Percentiles rank a stretch among this genome's conserved stretches.
phyloP scores from a whole-genome alignment of 176 grass and related monocot genomes.

The Puya raimondii region DNA sequence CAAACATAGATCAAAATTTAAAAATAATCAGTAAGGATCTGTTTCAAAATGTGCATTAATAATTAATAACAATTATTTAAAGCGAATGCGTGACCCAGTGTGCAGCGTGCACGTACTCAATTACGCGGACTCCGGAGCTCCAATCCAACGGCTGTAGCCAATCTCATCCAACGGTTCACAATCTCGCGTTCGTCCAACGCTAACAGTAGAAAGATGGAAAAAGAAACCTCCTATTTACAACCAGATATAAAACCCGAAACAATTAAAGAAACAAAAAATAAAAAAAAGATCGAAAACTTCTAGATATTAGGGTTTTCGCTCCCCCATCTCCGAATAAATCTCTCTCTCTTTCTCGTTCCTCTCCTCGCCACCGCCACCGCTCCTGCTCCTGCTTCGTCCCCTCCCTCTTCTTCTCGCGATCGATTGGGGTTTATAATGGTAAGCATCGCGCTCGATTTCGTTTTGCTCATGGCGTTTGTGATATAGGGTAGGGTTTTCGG shows the following conservation, averaged over 20 bases:
- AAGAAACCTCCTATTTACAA: too few species aligned
- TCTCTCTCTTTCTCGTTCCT: constrained; percentile 43
- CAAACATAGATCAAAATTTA: too few species aligned
- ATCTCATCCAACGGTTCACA: neutral
- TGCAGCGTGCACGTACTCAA: neutral
- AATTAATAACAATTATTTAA: too few species aligned
- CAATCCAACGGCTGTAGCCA: neutral
- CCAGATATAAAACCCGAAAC: neutral
- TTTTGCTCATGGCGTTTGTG: neutral
- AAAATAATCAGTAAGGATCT: too few species aligned
- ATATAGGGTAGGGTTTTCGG: neutral
- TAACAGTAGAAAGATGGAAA: neutral
- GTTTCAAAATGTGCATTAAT: too few species aligned
- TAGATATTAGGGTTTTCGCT: constrained; percentile 1
- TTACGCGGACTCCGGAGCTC: neutral
- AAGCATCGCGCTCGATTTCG: neutral
- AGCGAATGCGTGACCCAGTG: neutral
- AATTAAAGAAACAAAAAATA: neutral
- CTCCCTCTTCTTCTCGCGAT: neutral
- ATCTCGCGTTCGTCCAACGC: constrained; percentile 1
- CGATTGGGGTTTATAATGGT: neutral
- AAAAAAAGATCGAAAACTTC: neutral
- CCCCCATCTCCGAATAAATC: constrained; percentile 31
- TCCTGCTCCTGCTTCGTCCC: neutral
- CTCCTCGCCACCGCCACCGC: neutral